Evolutionary conservation across 345 rosid genomes (phyloP), one percentile per base, ranked within the genome.

Genomic region (Citrus sp.): DNA sequence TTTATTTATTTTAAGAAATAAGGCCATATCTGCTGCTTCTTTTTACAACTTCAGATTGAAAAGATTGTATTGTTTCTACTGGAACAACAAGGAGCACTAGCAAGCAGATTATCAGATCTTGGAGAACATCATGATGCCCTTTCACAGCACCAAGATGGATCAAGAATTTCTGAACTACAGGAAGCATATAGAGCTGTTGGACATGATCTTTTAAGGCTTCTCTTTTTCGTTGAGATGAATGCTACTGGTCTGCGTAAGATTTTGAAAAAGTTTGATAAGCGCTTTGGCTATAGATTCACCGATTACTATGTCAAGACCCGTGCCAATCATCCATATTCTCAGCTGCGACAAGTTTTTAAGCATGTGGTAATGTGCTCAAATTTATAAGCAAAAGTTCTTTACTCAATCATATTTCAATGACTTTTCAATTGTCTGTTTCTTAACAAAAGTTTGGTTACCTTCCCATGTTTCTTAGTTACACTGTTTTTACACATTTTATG

Each of bases 231-330:
- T 76, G 93, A 92, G 88, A 88, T 92, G 76, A 92, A 92, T 79
- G 94, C 97, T 9, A 84, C 73, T 70, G 97, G 97, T 37, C 77
- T 92, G 72, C 90, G 94, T 19, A 92, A 92, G 86, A 92, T 92
- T 72, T 78, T 92, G 84, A 93, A 93, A 77, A 93, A 93, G 79
- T 88, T 93, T 38, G 97, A 93, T 82, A 93, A 93, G 84, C 93
- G 91, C 49, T 87, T 93, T 77, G 92, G 95, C 75, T 90, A 86
- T 85, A 82, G 83, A 86, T 92, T 92, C 84, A 90, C 92, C 22
- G 84, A 92, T 82, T 92, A 91, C 85, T 92, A 91, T 86, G 93
- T 92, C 75, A 91, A 88, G 82, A 92, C 95, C 40, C 93, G 95
- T 54, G 91, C 97, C 35, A 91, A 90, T 87, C 97, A 92, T 85